Evolutionary conservation across 202 grass and related monocot species (phyloP).

Genomic region (Saccharum hybrid): DNA sequence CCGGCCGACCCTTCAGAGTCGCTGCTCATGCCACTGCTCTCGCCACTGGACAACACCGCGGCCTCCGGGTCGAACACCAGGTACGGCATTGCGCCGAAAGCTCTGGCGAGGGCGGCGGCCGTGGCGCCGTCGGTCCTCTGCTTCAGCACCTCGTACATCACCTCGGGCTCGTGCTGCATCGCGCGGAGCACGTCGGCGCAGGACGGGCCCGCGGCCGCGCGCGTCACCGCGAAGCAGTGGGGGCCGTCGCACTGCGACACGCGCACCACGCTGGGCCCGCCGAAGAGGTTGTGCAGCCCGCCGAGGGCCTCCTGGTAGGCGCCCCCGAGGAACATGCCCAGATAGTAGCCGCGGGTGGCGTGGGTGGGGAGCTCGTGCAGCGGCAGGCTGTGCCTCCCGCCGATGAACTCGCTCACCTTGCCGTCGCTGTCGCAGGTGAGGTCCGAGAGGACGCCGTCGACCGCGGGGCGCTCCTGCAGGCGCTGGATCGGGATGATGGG

Average conservation of each 20-base stretch:
- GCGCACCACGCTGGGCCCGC: constrained; percentile 86
- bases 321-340: constrained; percentile 95
- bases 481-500: constrained; percentile 92
- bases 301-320: constrained; percentile 98
- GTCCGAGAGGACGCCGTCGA: constrained; percentile 73
- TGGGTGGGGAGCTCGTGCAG: constrained; percentile 66
- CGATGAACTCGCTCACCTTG: constrained; percentile 78
- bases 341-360: constrained; percentile 67
- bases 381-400: constrained; percentile 69
- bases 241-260: constrained; percentile 88
- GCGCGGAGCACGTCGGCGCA: constrained; percentile 84
- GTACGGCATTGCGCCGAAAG: constrained; percentile 85
- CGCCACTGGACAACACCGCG: constrained; percentile 35
- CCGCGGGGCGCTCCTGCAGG: constrained; percentile 61
- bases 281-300: constrained; percentile 90
- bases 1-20: constrained; percentile 68
- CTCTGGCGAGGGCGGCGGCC: constrained; percentile 52
- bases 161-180: constrained; percentile 95
- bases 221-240: constrained; percentile 82
- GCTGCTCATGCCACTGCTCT: constrained; percentile 60
- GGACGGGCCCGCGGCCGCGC: constrained; percentile 63
- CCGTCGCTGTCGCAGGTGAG: constrained; percentile 98
- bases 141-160: constrained; percentile 93
- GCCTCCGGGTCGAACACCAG: constrained; percentile 54
- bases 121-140: constrained; percentile 46